A percentile compares a stretch with the other conserved stretches of the same genome.
phyloP scores from a whole-genome alignment of 2,329 filamentous ascomycete species.

The Coniella lustricola region DNA sequence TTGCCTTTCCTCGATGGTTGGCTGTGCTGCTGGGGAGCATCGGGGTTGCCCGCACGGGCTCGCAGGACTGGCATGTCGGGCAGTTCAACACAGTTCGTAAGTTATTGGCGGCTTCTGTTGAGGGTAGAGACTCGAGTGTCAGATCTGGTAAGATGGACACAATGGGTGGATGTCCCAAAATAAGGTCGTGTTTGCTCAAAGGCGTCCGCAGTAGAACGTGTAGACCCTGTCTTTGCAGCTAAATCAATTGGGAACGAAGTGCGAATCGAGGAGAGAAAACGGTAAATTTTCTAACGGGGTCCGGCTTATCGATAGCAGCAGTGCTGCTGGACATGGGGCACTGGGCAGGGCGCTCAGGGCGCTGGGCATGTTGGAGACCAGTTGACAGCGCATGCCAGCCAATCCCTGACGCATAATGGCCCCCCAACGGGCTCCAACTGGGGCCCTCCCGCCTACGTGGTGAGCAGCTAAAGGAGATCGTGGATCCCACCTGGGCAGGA shows the following conservation, averaged over 20 bases:
- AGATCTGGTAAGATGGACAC: too few species aligned
- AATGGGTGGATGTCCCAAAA: background rate
- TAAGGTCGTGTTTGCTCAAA: background rate
- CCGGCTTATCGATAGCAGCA: conserved; percentile 12
- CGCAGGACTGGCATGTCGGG: conserved; percentile 47
- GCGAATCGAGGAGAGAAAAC: background rate
- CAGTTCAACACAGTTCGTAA: background rate
- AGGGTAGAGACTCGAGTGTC: too few species aligned
- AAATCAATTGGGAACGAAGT: too few species aligned
- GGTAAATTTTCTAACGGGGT: conserved; percentile 13
- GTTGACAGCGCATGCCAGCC: conserved; percentile 6
- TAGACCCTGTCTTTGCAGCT: background rate
- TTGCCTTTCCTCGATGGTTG: conserved; percentile 96
- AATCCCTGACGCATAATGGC: conserved; percentile 8
- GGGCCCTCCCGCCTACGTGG: background rate
- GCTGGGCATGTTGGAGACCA: background rate
- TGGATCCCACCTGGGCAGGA: background rate
- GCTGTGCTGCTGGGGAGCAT: conserved; percentile 71
- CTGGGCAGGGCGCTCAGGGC: too few species aligned
- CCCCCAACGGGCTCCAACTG: background rate
- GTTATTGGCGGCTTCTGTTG: too few species aligned
- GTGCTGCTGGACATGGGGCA: background rate
- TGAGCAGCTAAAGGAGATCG: conserved; percentile 2
- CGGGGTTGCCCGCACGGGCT: conserved; percentile 35
- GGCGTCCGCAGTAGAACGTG: background rate